Percentiles rank a stretch among this genome's conserved stretches.
These are phyloP conservation scores for Mycena galopus DNA, from an alignment of 768 basidiomycete genomes.

Conservation along the genomic window DNA sequence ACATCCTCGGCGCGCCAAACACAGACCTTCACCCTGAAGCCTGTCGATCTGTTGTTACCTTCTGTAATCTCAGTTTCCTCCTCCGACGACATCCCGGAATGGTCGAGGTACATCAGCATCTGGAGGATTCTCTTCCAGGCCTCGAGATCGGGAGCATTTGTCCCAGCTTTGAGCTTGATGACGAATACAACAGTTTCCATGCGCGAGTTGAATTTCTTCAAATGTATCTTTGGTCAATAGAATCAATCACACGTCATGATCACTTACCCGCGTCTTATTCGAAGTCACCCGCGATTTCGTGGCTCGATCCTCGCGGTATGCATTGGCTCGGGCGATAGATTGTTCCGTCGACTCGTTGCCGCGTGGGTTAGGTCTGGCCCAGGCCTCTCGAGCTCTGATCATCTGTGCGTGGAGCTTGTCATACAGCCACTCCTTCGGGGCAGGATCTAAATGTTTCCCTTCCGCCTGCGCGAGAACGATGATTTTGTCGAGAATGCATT, in stretches of 20 bases:
- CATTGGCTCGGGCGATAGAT: not conserved
- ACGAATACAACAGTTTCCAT: not conserved
- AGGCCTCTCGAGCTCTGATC: not conserved
- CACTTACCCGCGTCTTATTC: not conserved
- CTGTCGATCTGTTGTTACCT: too few relatives aligned
- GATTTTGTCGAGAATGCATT: not conserved
- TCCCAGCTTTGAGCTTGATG: not conserved
- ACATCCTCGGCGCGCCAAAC: not conserved
- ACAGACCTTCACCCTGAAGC: not conserved
- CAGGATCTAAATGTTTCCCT: not conserved
- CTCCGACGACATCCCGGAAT: conserved; percentile 8
- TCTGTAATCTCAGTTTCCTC: not conserved
- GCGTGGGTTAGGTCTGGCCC: not conserved
- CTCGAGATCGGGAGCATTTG: not conserved
- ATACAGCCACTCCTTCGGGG: not conserved
- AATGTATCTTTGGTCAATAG: not conserved
- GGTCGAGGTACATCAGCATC: conserved; percentile 5
- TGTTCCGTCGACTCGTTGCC: not conserved
- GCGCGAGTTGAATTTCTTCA: conserved; percentile 6
- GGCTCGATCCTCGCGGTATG: not conserved
- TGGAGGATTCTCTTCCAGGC: conserved; percentile 6
- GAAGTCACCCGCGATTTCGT: not conserved
- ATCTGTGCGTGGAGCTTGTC: not conserved
- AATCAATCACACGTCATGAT: not conserved
- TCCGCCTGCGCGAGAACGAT: not conserved